Percentiles rank a stretch among this genome's conserved stretches.
Evolutionary conservation across 306 rosid species (phyloP).

Genomic region (Notholithocarpus densiflorus): DNA sequence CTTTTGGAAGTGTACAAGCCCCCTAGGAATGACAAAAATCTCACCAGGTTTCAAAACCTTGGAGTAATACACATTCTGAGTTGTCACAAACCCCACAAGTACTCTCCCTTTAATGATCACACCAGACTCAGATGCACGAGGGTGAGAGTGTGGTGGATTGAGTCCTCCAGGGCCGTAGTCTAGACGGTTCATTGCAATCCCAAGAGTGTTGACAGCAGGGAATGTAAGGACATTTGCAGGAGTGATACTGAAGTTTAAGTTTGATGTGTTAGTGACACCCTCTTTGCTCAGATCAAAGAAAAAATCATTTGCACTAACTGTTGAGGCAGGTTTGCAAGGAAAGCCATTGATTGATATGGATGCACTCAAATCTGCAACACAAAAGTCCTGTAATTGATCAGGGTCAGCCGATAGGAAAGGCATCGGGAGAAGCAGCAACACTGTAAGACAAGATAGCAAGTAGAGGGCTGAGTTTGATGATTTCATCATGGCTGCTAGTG

Average conservation of each 20-base stretch:
- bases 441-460: constrained; percentile 14
- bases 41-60: constrained; percentile 40
- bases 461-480: constrained; percentile 7
- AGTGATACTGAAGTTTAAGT: background rate
- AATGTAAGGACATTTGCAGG: constrained; percentile 38
- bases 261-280: constrained; percentile 25
- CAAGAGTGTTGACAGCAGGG: constrained; percentile 48
- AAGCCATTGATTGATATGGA: constrained; percentile 33
- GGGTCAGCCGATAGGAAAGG: constrained; percentile 34
- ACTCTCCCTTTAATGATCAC: constrained; percentile 36
- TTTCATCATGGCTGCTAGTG: constrained; percentile 13
- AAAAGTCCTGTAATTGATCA: constrained; percentile 42
- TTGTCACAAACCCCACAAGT: constrained; percentile 46
- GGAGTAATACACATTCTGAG: constrained; percentile 26
- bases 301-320: constrained; percentile 36
- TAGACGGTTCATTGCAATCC: constrained; percentile 38
- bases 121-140: constrained; percentile 27
- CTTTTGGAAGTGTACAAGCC: constrained; percentile 41
- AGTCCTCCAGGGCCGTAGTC: constrained; percentile 40
- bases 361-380: constrained; percentile 30
- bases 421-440: constrained; percentile 18
- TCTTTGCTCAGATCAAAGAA: constrained; percentile 32
- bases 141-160: constrained; percentile 45
- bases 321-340: constrained; percentile 37
- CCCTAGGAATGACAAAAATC: constrained; percentile 43